These are phyloP conservation scores for Alternaria brassicae DNA, from an alignment of 2,329 filamentous ascomycete species.

Conservation along the genomic window DNA sequence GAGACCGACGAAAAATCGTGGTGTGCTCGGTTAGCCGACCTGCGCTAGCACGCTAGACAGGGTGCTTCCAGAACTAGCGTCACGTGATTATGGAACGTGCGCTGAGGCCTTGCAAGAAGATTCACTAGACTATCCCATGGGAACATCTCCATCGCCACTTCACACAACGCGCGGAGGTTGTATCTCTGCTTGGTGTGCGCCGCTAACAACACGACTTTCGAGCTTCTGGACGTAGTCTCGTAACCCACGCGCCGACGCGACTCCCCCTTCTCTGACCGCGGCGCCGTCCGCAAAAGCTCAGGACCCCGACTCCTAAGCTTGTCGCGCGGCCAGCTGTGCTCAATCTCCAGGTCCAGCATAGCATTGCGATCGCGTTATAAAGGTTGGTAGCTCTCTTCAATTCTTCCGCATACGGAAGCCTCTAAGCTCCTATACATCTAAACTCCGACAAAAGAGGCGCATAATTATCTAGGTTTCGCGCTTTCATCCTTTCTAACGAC, in stretches of 20 bases:
- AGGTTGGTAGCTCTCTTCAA: neutral
- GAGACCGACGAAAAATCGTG: constrained; percentile 15
- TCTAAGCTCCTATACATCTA: neutral
- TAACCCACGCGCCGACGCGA: constrained; percentile 34
- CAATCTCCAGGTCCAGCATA: constrained; percentile 14
- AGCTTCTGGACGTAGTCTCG: constrained; percentile 16
- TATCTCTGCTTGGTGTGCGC: constrained; percentile 30
- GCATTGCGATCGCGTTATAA: constrained; percentile 4
- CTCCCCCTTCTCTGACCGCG: constrained; percentile 25
- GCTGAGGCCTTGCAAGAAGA: constrained; percentile 1
- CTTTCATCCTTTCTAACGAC: constrained; percentile 4
- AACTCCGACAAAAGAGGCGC: neutral
- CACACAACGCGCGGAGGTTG: constrained; percentile 39
- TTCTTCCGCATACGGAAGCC: neutral
- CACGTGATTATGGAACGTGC: neutral
- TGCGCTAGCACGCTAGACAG: constrained; percentile 20
- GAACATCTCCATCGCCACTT: constrained; percentile 32
- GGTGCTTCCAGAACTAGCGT: neutral
- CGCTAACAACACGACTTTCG: constrained; percentile 19
- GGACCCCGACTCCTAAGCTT: constrained; percentile 32
- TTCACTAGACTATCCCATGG: constrained; percentile 1
- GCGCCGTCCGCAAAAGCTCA: constrained; percentile 37
- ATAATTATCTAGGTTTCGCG: neutral
- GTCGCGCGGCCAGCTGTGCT: constrained; percentile 22
- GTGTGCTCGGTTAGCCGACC: constrained; percentile 17